phyloP scores from a whole-genome alignment of 441 rosid genomes.

The Aquilaria agallochum region DNA sequence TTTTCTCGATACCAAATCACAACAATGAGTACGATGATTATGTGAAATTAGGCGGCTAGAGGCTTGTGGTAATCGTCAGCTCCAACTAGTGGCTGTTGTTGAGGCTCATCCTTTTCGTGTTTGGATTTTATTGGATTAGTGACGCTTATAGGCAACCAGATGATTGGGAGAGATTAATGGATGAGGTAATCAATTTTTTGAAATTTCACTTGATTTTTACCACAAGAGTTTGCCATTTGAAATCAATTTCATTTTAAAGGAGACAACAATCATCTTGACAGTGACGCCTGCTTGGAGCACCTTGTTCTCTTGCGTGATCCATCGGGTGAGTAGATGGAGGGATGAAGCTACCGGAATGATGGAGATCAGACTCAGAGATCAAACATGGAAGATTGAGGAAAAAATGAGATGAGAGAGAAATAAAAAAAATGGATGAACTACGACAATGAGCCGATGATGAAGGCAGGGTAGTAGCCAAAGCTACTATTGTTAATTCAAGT shows the following conservation, averaged over 20 bases:
- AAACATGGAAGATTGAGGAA: no score
- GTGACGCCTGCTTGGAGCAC: no score
- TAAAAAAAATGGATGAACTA: no score
- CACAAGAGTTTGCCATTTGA: neutral
- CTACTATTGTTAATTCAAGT: no score
- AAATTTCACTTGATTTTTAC: neutral
- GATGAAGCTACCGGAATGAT: no score
- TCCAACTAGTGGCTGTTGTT: conserved; percentile 59
- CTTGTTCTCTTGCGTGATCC: no score
- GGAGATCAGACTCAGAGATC: no score
- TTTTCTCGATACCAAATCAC: conserved; percentile 31
- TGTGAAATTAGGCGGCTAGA: conserved; percentile 94
- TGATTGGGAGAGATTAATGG: conserved; percentile 22
- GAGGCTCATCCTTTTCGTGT: conserved; percentile 61
- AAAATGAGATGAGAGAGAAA: no score
- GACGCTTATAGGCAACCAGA: conserved; percentile 34
- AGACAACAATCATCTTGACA: conserved; percentile 17
- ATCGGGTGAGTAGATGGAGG: no score
- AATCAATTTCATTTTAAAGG: conserved; percentile 7
- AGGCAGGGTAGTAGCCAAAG: no score
- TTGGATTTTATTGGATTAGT: conserved; percentile 91
- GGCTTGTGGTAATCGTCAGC: conserved; percentile 56
- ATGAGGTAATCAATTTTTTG: conserved; percentile 6
- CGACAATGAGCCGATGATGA: no score
- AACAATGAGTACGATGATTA: conserved; percentile 83